Percentiles rank a stretch among this genome's conserved stretches.
These are phyloP conservation scores for Chrysophaeum taylorii DNA, from an alignment of 352 stramenopile species.

Conservation along the genomic window DNA sequence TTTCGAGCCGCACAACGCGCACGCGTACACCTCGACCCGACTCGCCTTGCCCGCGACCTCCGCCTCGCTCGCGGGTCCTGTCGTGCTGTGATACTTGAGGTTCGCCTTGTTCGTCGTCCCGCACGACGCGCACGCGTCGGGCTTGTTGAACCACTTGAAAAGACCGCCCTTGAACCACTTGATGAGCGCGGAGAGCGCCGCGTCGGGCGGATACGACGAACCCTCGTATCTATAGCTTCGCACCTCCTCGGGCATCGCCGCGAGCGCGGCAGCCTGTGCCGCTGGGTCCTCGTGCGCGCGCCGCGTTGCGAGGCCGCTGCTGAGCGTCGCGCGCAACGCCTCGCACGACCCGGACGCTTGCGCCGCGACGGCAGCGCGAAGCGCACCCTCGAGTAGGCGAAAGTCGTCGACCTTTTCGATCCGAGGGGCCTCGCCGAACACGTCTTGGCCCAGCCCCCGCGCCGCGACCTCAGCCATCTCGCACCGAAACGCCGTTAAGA, in stretches of 20 bases:
- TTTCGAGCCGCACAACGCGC: constrained; percentile 29
- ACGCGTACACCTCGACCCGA: constrained; percentile 68
- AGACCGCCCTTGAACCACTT: constrained; percentile 74
- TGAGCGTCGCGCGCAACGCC: background rate
- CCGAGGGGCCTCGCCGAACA: background rate
- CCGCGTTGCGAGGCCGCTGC: background rate
- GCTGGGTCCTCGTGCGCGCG: constrained; percentile 4
- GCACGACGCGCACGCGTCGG: constrained; percentile 44
- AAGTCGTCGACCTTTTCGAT: background rate
- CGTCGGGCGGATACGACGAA: background rate
- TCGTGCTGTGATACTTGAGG: constrained; percentile 26
- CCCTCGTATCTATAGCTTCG: background rate
- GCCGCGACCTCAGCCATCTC: background rate
- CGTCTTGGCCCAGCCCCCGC: background rate
- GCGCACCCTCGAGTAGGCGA: background rate
- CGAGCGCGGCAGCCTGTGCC: background rate
- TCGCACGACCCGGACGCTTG: background rate
- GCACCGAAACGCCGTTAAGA: background rate
- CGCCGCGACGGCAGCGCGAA: background rate
- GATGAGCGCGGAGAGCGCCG: constrained; percentile 36
- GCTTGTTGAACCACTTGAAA: constrained; percentile 74
- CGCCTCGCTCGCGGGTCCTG: background rate
- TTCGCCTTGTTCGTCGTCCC: constrained; percentile 41
- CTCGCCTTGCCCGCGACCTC: constrained; percentile 38
- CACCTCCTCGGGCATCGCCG: background rate